A percentile compares a stretch with the other conserved stretches of the same genome.
Conservation (phyloP, 495 filamentous ascomycete species). For the Evansstolkia leycettana region DNA sequence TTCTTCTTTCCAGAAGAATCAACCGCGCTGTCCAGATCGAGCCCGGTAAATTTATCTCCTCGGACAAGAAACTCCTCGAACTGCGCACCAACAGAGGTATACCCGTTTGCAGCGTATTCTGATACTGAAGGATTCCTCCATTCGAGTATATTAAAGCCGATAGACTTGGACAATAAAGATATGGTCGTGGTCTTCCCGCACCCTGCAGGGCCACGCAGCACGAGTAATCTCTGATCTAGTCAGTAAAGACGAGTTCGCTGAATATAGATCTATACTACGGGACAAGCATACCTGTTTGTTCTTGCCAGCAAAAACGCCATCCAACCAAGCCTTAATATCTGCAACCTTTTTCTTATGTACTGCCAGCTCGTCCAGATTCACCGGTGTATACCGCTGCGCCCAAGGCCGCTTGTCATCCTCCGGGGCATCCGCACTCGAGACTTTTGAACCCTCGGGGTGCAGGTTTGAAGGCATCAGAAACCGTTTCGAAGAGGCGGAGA, state of each 20-base stretch:
- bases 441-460: neutral
- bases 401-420: slow-evolving; percentile 45
- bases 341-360: slow-evolving; percentile 89
- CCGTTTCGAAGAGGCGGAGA: neutral
- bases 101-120: slow-evolving; percentile 42
- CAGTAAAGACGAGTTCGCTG: slow-evolving; percentile 17
- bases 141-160: slow-evolving; percentile 67
- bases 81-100: slow-evolving; percentile 53
- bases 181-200: slow-evolving; percentile 87
- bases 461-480: no score
- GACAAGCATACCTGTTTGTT: slow-evolving; percentile 27
- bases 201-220: slow-evolving; percentile 86
- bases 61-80: slow-evolving; percentile 86
- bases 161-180: slow-evolving; percentile 54
- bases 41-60: slow-evolving; percentile 63
- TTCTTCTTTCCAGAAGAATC: neutral
- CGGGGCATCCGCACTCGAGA: neutral
- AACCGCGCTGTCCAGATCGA: slow-evolving; percentile 38
- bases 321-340: slow-evolving; percentile 75
- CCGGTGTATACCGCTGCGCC: slow-evolving; percentile 72
- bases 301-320: slow-evolving; percentile 53
- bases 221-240: slow-evolving; percentile 51
- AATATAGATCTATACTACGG: slow-evolving; percentile 2
- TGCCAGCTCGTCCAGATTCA: slow-evolving; percentile 64
- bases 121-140: slow-evolving; percentile 73